Evolutionary conservation across 805 yeast genomes (phyloP), one percentile per base, ranked within the genome.

Genomic region (Candida manassasensis): DNA sequence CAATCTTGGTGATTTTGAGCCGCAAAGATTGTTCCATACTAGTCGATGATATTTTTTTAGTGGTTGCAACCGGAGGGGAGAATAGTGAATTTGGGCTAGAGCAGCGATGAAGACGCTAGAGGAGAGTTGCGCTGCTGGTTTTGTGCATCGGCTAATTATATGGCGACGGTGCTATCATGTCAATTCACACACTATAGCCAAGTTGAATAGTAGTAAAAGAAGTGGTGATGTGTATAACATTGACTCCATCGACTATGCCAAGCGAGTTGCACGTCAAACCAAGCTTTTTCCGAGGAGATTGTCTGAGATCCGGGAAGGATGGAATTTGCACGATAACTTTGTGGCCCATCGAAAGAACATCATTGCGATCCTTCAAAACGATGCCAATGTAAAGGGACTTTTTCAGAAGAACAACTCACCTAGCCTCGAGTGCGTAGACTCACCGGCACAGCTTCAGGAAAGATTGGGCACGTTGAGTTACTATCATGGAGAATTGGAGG

Each of bases 401-500:
- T 24, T 13, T 16, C 18, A 26, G 17, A 12, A 37, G 24, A 16
- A 14, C 28, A 11, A 10, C 21, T 10, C 11, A 4, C 10, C 9
- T 13, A 16, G n/a, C n/a, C 21, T 10, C 9, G 37, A 18, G 27
- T 26, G 13, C 32, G 34, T 26, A 21, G 25, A 4, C 36, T 36
- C 16, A 19, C 36, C 30, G 6, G 17, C 10, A 18, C 22, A 9
- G 9, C 15, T 11, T 10, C 32, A 6, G 27, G 28, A 19, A 35
- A 36, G 3, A 14, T 29, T 29, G 8, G 32, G 32, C 4, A 9
- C 17, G 14, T 12, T 36, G 4, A 34, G 27, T 4, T 50, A 48
- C 17, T 39, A 43, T 29, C 40, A 45, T 3, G 39, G 50, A 4
- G 50, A 53, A 3, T 48, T 57, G 17, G 47, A 44, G 27, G 50